phyloP scores from a whole-genome alignment of 2,329 filamentous ascomycete genomes.

The Sporothrix dimorphospora region DNA sequence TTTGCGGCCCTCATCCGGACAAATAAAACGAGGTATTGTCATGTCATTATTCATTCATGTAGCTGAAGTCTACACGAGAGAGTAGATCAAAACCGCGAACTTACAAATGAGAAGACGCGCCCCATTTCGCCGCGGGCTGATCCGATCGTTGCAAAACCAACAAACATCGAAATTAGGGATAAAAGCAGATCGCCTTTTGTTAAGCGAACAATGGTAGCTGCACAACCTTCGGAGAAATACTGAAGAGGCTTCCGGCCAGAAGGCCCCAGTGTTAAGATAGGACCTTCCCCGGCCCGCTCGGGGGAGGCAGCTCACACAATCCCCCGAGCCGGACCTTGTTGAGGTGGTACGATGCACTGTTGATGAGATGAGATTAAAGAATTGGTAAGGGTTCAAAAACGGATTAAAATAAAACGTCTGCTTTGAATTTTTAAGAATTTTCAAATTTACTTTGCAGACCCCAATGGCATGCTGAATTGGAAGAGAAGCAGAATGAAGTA shows the following conservation, averaged over 20 bases:
- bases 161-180: neutral
- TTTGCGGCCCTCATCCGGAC: conserved; percentile 22
- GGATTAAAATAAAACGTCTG: no score
- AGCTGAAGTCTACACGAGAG: no score
- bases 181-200: conserved; percentile 15
- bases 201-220: conserved; percentile 12
- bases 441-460: neutral
- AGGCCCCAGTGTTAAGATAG: neutral
- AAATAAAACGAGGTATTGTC: no score
- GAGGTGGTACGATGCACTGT: neutral
- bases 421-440: neutral
- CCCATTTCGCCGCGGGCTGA: neutral
- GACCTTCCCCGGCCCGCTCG: conserved; percentile 2
- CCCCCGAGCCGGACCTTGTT: neutral
- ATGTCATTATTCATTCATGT: no score
- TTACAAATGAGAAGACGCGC: neutral
- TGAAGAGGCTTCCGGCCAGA: neutral
- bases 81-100: no score
- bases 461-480: neutral
- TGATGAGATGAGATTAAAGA: neutral
- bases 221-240: neutral
- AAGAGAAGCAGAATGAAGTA: neutral
- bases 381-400: no score
- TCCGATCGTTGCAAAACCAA: neutral
- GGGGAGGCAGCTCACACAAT: neutral